A percentile compares a stretch with the other conserved stretches of the same genome.
These are phyloP conservation scores for Leucosporidium yakuticum DNA, from an alignment of 768 basidiomycete genomes.

Conservation along the genomic window DNA sequence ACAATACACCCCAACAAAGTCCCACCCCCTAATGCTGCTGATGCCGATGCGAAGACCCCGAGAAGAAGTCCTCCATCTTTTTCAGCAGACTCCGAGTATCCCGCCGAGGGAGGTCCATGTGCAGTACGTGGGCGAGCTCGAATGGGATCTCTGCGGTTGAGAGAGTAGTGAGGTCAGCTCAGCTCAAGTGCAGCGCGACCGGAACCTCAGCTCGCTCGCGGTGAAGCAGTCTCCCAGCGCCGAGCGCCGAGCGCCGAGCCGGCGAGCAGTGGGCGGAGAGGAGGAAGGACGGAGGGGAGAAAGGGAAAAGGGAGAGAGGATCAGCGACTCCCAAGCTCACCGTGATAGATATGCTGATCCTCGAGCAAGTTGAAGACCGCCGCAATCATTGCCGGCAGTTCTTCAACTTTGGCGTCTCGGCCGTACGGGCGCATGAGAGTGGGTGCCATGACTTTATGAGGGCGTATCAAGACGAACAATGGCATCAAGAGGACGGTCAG, in stretches of 20 bases:
- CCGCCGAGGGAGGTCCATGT: constrained; percentile 7
- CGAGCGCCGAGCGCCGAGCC: no score
- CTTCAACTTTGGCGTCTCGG: constrained; percentile 14
- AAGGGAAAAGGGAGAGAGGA: not conserved
- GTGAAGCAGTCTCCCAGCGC: no score
- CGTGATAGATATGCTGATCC: constrained; percentile 26
- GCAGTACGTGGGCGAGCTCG: constrained; percentile 23
- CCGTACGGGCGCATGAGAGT: constrained; percentile 12
- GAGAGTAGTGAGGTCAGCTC: not conserved
- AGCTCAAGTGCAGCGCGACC: no score
- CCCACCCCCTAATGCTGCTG: no score
- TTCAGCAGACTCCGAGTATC: not conserved
- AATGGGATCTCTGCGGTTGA: constrained; percentile 19
- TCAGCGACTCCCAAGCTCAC: not conserved
- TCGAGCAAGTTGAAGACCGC: constrained; percentile 23
- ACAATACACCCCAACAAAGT: not conserved
- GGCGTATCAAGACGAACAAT: not conserved
- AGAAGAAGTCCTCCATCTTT: not conserved
- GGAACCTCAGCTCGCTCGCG: no score
- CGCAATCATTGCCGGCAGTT: constrained; percentile 20
- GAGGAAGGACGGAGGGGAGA: not conserved
- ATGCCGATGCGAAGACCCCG: not conserved
- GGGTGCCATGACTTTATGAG: constrained; percentile 23
- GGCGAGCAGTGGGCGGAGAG: no score
- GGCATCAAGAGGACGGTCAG: not conserved